Evolutionary conservation across 192 early-diverging fungal genomes (phyloP), one percentile per base, ranked within the genome.

Genomic region (Entomortierella beljakovae): DNA sequence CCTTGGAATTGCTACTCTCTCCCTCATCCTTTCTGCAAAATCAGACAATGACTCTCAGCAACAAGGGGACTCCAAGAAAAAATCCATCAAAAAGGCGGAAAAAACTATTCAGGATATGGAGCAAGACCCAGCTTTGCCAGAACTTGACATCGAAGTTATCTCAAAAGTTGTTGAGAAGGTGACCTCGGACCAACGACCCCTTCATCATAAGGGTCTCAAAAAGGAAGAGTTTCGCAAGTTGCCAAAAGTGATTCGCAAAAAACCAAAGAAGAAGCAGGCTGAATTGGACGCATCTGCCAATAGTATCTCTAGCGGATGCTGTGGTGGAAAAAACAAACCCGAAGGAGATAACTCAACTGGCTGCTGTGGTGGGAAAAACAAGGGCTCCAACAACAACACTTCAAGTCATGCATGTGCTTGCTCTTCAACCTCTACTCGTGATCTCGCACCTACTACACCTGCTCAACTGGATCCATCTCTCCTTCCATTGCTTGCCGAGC

Each of bases 161-260:
- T 6, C 38, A 26, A n/a, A 59, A 46, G 61, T 61, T 3, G 32
- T 48, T 6, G 64, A 56, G 16, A 48, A 63, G 37, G 58, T 59
- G 18, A 59, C 64, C 0, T 23, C 37, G 2, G 75, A 70, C 11
- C 66, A 69, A 33, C 69, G 40, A 38, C 75, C 75, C 20, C 49
- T 34, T 18, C 52, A 64, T 23, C 75, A 79, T 28, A 54, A 64
- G 67, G 75, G 75, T 23, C 62, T 79, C 25, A 79, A 79, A 62
- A 79, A 79, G 51, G 75, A 57, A 22, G 75, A 59, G 16, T 79
- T 59, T 33, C 60, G 61, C 26, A 79, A 65, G 46, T 29, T 79
- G 22, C 75, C 75, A 25, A 79, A 79, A 40, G 75, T 79, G 32
- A 79, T 79, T 43, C 75, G 75, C 49, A 79, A 79, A 40, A 79